Conservation (phyloP, 768 basidiomycete genomes). For the Leccinellum rugosiceps region DNA sequence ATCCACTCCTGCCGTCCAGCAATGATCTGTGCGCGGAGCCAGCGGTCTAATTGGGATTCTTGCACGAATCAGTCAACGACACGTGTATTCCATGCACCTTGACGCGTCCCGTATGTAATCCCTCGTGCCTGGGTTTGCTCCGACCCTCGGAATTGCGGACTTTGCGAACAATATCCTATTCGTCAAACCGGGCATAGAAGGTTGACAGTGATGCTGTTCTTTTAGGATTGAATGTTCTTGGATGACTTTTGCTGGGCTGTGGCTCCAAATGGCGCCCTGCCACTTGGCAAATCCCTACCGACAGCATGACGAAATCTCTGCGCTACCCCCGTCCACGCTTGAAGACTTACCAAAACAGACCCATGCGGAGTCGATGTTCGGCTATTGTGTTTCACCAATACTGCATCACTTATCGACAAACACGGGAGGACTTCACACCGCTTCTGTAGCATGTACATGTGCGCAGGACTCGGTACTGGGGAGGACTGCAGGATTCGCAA, state of each 20-base stretch:
- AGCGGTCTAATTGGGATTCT: too few species aligned
- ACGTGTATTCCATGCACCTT: neutral
- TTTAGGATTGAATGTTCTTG: neutral
- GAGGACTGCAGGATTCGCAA: neutral
- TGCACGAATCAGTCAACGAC: neutral
- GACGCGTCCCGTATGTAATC: neutral
- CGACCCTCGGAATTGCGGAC: neutral
- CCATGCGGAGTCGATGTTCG: neutral
- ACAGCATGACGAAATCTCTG: neutral
- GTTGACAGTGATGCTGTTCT: too few species aligned
- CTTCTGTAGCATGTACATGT: neutral
- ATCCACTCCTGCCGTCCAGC: neutral
- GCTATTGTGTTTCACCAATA: neutral
- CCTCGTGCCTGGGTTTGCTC: neutral
- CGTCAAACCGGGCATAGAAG: neutral
- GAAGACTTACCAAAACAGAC: neutral
- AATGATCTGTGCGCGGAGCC: neutral
- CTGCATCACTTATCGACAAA: neutral
- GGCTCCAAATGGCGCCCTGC: neutral
- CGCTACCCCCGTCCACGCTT: neutral
- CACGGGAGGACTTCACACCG: neutral
- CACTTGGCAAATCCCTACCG: neutral
- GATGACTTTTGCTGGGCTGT: neutral
- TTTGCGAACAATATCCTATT: neutral
- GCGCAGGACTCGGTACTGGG: neutral